phyloP scores from a whole-genome alignment of 2,329 filamentous ascomycete genomes.

The Colletotrichum trifolii region DNA sequence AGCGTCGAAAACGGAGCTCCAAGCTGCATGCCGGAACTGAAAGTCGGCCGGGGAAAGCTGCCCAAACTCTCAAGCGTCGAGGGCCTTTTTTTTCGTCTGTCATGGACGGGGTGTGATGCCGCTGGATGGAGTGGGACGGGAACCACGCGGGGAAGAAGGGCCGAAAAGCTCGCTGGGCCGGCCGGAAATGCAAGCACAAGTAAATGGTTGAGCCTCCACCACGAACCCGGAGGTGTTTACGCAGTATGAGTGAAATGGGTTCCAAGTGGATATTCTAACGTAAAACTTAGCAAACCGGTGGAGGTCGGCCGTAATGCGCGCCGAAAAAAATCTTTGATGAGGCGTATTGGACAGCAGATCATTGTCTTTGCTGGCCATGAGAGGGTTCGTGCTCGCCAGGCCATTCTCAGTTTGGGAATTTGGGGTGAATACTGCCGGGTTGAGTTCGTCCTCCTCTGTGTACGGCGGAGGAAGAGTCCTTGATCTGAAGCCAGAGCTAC shows the following conservation, averaged over 20 bases:
- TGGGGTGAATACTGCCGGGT: no score
- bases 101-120: neutral
- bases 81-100: neutral
- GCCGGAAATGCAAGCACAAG: neutral
- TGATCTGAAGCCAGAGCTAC: neutral
- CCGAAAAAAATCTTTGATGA: conserved; percentile 29
- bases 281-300: conserved; percentile 35
- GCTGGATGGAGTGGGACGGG: conserved; percentile 5
- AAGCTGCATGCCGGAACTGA: neutral
- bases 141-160: conserved; percentile 32
- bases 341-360: conserved; percentile 10
- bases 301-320: conserved; percentile 15
- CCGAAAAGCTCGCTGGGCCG: conserved; percentile 17
- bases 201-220: conserved; percentile 5
- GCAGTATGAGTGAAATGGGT: conserved; percentile 16
- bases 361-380: neutral
- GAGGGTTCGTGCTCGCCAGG: neutral
- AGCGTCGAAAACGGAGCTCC: neutral
- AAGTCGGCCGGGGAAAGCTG: neutral
- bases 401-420: no score
- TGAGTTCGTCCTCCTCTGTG: neutral
- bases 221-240: conserved; percentile 18
- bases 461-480: neutral
- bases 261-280: conserved; percentile 31
- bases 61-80: neutral